These are phyloP conservation scores for Lentinula sp. DNA, from an alignment of 768 basidiomycete genomes.

Conservation along the genomic window DNA sequence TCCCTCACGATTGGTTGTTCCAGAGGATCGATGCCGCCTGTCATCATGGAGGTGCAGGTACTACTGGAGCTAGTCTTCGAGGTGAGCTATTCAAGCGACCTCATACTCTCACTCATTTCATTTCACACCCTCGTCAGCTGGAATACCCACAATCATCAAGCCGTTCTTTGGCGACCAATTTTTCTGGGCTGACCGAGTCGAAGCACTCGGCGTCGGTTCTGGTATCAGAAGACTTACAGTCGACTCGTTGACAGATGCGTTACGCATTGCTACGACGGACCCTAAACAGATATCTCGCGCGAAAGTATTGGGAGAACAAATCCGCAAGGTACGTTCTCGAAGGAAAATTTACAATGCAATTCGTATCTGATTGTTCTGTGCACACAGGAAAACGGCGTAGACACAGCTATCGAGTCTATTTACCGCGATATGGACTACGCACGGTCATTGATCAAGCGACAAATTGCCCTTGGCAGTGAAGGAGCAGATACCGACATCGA, in stretches of 20 bases:
- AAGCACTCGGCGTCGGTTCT: constrained; percentile 87
- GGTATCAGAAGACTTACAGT: constrained; percentile 86
- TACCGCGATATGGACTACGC: constrained; percentile 97
- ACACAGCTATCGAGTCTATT: constrained; percentile 88
- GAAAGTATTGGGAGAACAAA: constrained; percentile 77
- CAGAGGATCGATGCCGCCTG: constrained; percentile 91
- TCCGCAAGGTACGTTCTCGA: constrained; percentile 53
- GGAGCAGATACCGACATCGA: constrained; percentile 24
- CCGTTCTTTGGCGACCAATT: constrained; percentile 99
- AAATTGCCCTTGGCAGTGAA: constrained; percentile 19
- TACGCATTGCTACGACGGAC: constrained; percentile 80
- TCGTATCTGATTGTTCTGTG: background rate
- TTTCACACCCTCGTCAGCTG: constrained; percentile 39
- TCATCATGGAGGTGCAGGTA: constrained; percentile 97
- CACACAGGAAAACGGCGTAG: constrained; percentile 86
- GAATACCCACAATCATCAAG: constrained; percentile 91
- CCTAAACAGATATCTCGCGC: constrained; percentile 85
- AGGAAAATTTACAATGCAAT: background rate
- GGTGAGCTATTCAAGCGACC: constrained; percentile 38
- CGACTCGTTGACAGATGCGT: constrained; percentile 69
- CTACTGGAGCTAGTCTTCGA: constrained; percentile 89
- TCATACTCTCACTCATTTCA: background rate
- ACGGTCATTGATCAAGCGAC: constrained; percentile 72
- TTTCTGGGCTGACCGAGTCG: constrained; percentile 98
- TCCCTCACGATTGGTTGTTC: constrained; percentile 97